Base-by-base conservation (phyloP, 306 rosid genomes). In the Abrus pulchellus region DNA sequence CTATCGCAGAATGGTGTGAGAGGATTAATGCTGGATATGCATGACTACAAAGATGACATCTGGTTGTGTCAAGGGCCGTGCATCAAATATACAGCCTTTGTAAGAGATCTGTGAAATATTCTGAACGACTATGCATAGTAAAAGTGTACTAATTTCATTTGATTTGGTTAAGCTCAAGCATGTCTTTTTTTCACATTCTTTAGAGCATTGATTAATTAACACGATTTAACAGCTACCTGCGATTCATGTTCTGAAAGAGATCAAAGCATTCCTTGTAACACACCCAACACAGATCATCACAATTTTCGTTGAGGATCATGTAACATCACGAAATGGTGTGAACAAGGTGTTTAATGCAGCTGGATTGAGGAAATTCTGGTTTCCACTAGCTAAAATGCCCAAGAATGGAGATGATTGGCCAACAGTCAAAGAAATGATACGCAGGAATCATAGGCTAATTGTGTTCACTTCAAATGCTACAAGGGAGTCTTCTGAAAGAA, bases 291-390 rank as follows among this genome's bases (percentile, higher is more conserved):
- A 93, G 84, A 90, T 93, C n/a, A 80, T 93, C 78, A 90, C 95
- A 8, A 81, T 93, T 57, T 89, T 90, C 83, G 89, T 93, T n/a
- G 92, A 90, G 84, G 97, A 93, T 82, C 88, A 88, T 52, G 97
- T 90, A 45, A 79, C 83, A 1, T 83, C 96, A 60, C 57, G 82
- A 72, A 80, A 80, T 70, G 94, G 97, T 9, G 82, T 90, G 84
- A 85, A 81, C 41, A 93, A 90, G 72, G 78, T 93, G 65, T 88
- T 92, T 67, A 69, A 85, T 43, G 83, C 82, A 30, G 85, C 92
- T 45, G 89, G 89, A 13, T 83, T 90, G 13, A 82, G 65, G 14
- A 89, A 54, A 53, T 89, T 79, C 69, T 40, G 68, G 88, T 89
- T 89, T 83, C 96, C 96, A 0, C 28, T 87, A 1, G 86, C 88